Percentiles rank a stretch among this genome's conserved stretches.
Conservation (phyloP, 1,284 basidiomycete genomes). For the Apiotrichum sp. region DNA sequence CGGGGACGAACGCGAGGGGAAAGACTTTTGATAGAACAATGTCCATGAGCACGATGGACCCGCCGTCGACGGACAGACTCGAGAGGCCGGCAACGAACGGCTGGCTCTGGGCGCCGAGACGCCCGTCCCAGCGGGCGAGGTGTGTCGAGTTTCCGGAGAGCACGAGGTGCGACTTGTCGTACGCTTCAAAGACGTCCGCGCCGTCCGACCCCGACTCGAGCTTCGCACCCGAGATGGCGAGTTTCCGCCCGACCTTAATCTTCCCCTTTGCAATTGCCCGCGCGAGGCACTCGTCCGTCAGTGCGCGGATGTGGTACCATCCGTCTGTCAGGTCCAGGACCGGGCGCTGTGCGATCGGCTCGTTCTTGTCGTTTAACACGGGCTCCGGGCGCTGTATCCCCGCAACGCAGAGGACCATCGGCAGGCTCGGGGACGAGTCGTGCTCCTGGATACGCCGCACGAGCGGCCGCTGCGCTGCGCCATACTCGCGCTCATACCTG, state of each 20-base stretch:
- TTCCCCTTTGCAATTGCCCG: slow-evolving; percentile 62
- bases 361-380: slow-evolving; percentile 48
- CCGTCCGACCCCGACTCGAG: slow-evolving; percentile 68
- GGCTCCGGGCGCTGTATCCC: slow-evolving; percentile 56
- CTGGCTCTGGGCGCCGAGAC: slow-evolving; percentile 64
- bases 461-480: slow-evolving; percentile 69
- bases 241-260: slow-evolving; percentile 72
- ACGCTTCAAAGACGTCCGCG: slow-evolving; percentile 74
- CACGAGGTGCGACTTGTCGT: slow-evolving; percentile 58
- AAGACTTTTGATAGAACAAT: slow-evolving; percentile 62
- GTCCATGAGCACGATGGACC: slow-evolving; percentile 68
- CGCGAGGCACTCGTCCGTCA: slow-evolving; percentile 65
- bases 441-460: slow-evolving; percentile 61
- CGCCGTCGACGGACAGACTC: slow-evolving; percentile 77
- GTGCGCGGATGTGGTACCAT: slow-evolving; percentile 82
- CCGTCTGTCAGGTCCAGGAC: slow-evolving; percentile 84
- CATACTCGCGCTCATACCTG: slow-evolving; percentile 86
- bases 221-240: slow-evolving; percentile 73
- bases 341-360: slow-evolving; percentile 37
- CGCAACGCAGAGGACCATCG: slow-evolving; percentile 78
- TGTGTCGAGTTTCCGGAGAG: slow-evolving; percentile 79
- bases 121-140: slow-evolving; percentile 78
- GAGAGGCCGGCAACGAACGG: slow-evolving; percentile 66
- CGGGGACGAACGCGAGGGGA: slow-evolving; percentile 46
- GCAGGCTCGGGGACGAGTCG: slow-evolving; percentile 55